A percentile compares a stretch with the other conserved stretches of the same genome.
These are phyloP conservation scores for Diophrys appendiculata DNA, from an alignment of 73 alveolate species.

Conservation along the genomic window DNA sequence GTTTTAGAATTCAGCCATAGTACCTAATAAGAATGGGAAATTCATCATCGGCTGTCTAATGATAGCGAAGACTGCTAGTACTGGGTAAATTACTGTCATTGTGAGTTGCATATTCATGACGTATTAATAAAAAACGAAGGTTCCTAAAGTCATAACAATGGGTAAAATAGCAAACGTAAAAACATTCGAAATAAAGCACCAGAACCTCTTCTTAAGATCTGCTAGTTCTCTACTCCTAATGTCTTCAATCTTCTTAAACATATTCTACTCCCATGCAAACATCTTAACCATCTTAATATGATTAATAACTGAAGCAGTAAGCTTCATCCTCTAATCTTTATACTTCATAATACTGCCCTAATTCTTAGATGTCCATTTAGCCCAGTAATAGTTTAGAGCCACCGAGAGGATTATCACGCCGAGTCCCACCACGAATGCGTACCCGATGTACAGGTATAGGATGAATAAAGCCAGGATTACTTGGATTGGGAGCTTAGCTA, in stretches of 20 bases:
- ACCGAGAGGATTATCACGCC: conserved; percentile 24
- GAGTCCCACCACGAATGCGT: conserved; percentile 46
- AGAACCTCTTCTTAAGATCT: not conserved
- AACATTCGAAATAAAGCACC: not conserved
- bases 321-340: conserved; percentile 77
- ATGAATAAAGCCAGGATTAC: conserved; percentile 45
- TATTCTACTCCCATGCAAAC: conserved; percentile 78
- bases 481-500: conserved; percentile 64
- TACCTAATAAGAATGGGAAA: too few relatives aligned
- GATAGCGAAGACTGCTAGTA: too few relatives aligned
- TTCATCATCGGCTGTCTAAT: too few relatives aligned
- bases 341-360: conserved; percentile 67
- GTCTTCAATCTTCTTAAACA: not conserved
- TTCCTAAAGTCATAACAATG: too few relatives aligned
- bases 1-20: too few relatives aligned
- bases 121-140: too few relatives aligned
- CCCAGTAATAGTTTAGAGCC: conserved; percentile 36
- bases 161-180: too few relatives aligned
- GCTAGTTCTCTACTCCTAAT: not conserved
- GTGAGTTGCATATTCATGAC: too few relatives aligned
- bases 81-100: too few relatives aligned
- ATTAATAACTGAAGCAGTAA: conserved; percentile 69
- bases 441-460: conserved; percentile 52
- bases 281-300: conserved; percentile 82
- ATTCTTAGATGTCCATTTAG: conserved; percentile 27